Conservation (phyloP, 2,329 filamentous ascomycete genomes). For the Aspergillus fischeri region DNA sequence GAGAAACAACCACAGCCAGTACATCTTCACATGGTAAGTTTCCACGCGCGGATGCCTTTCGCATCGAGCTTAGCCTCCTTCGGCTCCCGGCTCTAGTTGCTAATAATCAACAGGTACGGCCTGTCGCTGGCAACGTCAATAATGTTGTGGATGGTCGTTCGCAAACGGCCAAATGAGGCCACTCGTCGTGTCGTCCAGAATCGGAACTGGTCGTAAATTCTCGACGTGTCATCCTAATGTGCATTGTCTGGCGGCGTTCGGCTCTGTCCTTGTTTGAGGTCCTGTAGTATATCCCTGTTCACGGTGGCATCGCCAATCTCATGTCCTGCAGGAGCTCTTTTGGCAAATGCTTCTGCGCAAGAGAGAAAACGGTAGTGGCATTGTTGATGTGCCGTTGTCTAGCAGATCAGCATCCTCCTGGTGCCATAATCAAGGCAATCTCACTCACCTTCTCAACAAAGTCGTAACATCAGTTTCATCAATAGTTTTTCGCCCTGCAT, state of each 20-base stretch:
- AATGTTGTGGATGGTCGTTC: slow-evolving; percentile 95
- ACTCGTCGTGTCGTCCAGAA: slow-evolving; percentile 71
- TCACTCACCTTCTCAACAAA: slow-evolving; percentile 73
- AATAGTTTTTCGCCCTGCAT: slow-evolving; percentile 78
- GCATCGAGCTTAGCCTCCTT: not conserved
- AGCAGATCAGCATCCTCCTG: slow-evolving; percentile 32
- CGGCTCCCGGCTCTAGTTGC: slow-evolving; percentile 4
- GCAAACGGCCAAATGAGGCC: slow-evolving; percentile 73
- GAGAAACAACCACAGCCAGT: slow-evolving; percentile 94
- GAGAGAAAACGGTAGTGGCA: slow-evolving; percentile 71
- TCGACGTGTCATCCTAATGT: not conserved
- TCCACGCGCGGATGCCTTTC: not conserved
- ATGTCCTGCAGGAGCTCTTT: slow-evolving; percentile 79
- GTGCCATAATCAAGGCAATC: not conserved
- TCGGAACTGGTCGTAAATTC: slow-evolving; percentile 60
- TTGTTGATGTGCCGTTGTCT: slow-evolving; percentile 74
- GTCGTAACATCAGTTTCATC: slow-evolving; percentile 79
- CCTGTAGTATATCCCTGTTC: slow-evolving; percentile 15
- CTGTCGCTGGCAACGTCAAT: slow-evolving; percentile 78
- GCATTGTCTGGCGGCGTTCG: slow-evolving; percentile 38
- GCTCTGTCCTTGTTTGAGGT: slow-evolving; percentile 15
- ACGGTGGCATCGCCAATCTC: slow-evolving; percentile 42
- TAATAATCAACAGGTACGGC: slow-evolving; percentile 65
- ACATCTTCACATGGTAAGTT: slow-evolving; percentile 95
- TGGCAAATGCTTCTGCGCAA: slow-evolving; percentile 79